A percentile compares a stretch with the other conserved stretches of the same genome.
Evolutionary conservation across 441 rosid species (phyloP).

Genomic region (Codiaeum variegatum): DNA sequence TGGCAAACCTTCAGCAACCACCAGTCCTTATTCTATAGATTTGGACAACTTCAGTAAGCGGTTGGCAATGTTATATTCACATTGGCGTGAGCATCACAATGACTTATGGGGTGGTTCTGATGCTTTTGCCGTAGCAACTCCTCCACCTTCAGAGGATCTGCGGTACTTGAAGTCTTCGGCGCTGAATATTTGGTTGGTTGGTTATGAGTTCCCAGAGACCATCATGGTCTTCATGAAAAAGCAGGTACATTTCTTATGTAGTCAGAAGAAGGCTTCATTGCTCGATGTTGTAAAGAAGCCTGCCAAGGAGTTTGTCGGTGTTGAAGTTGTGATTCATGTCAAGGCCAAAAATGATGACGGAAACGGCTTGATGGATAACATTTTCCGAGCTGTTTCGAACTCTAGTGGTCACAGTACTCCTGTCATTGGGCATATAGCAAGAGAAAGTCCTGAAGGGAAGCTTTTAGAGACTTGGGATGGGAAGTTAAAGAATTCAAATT

Average conservation of each 20-base stretch:
- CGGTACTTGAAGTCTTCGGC: slow-evolving; percentile 85
- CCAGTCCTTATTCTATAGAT: slow-evolving; percentile 48
- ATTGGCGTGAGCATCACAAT: slow-evolving; percentile 50
- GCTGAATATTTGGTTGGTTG: slow-evolving; percentile 76
- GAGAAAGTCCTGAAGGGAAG: slow-evolving; percentile 78
- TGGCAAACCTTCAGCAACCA: slow-evolving; percentile 44
- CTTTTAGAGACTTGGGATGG: slow-evolving; percentile 73
- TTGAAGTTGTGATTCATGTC: slow-evolving; percentile 66
- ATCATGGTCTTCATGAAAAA: slow-evolving; percentile 74
- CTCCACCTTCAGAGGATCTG: slow-evolving; percentile 70
- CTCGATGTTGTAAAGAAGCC: slow-evolving; percentile 62
- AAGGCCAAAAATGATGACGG: slow-evolving; percentile 70
- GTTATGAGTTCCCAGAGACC: slow-evolving; percentile 91
- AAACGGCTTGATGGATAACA: slow-evolving; percentile 48
- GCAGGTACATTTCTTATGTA: slow-evolving; percentile 75
- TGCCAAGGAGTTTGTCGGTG: slow-evolving; percentile 39
- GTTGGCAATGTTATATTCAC: slow-evolving; percentile 50
- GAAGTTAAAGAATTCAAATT: slow-evolving; percentile 47
- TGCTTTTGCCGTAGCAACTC: slow-evolving; percentile 68
- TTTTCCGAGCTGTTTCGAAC: slow-evolving; percentile 43
- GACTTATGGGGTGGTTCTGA: slow-evolving; percentile 68
- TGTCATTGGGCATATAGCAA: slow-evolving; percentile 66
- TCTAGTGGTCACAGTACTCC: slow-evolving; percentile 15
- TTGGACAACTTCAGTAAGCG: slow-evolving; percentile 61
- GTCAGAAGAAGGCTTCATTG: slow-evolving; percentile 65